phyloP scores from a whole-genome alignment of 1,284 basidiomycete species.

The Cerioporus squamosus region DNA sequence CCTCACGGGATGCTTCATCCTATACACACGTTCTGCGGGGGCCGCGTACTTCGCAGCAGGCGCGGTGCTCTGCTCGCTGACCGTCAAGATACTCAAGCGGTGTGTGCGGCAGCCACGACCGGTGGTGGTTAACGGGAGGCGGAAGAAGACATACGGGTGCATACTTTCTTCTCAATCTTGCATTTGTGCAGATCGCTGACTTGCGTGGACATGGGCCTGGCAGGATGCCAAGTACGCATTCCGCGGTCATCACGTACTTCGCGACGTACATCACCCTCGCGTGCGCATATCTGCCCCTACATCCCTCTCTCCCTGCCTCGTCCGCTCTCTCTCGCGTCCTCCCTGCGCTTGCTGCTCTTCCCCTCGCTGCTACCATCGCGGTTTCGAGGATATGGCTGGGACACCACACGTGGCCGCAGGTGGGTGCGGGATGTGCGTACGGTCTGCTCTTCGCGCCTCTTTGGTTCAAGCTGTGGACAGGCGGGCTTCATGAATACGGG shows the following conservation, averaged over 20 bases:
- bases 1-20: constrained; percentile 57
- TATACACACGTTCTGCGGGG: constrained; percentile 73
- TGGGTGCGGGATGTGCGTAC: constrained; percentile 65
- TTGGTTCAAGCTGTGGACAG: constrained; percentile 70
- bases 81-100: constrained; percentile 73
- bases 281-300: constrained; percentile 54
- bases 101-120: constrained; percentile 78
- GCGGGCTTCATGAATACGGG: constrained; percentile 32
- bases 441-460: constrained; percentile 59
- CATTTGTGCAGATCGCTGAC: neutral
- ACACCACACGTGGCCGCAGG: constrained; percentile 81
- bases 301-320: constrained; percentile 47
- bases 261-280: constrained; percentile 70
- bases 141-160: constrained; percentile 69
- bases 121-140: constrained; percentile 37
- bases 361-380: constrained; percentile 60
- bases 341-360: constrained; percentile 51
- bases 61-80: constrained; percentile 61
- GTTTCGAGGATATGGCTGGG: constrained; percentile 80
- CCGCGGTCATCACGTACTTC: constrained; percentile 76
- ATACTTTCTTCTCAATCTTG: constrained; percentile 25
- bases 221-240: constrained; percentile 92
- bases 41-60: constrained; percentile 72
- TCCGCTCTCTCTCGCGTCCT: constrained; percentile 47
- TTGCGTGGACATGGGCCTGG: constrained; percentile 12